Evolutionary conservation across 768 basidiomycete species (phyloP).

Genomic region (Naganishia kalamii): DNA sequence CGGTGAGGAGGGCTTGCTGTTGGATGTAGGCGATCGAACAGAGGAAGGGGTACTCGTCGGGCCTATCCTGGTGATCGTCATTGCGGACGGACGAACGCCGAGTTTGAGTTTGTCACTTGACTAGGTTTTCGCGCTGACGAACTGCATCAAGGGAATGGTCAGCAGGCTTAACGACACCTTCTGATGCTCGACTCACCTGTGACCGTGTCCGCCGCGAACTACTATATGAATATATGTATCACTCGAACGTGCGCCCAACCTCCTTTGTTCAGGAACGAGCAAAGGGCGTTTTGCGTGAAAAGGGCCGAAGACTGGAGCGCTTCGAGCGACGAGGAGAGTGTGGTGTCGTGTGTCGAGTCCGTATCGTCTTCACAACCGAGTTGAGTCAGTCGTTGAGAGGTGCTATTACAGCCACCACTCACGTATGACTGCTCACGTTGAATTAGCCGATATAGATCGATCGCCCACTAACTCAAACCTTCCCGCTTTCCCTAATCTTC

Average conservation of each 20-base stretch:
- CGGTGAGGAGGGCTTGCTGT: not conserved
- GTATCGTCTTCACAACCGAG: no score
- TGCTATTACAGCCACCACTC: no score
- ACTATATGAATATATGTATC: not conserved
- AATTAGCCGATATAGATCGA: not conserved
- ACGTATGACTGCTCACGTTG: not conserved
- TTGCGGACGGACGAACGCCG: not conserved
- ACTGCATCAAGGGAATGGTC: no score
- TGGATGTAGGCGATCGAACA: not conserved
- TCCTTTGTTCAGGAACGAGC: not conserved
- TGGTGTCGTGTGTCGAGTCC: no score
- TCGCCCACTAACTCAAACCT: not conserved
- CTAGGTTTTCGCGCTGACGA: no score
- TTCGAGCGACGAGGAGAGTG: no score
- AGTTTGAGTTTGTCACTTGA: no score
- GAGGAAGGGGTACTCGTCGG: slow-evolving; percentile 1
- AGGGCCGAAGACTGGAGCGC: no score
- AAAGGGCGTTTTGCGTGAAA: no score
- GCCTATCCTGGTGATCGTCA: slow-evolving; percentile 11
- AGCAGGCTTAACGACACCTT: no score
- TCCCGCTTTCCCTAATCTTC: no score
- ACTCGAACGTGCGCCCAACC: not conserved
- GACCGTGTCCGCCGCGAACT: not conserved
- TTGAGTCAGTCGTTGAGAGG: no score
- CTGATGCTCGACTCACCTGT: not conserved